A percentile compares a stretch with the other conserved stretches of the same genome.
These are phyloP conservation scores for Suillus ampliporus DNA, from an alignment of 768 basidiomycete species.

Conservation along the genomic window DNA sequence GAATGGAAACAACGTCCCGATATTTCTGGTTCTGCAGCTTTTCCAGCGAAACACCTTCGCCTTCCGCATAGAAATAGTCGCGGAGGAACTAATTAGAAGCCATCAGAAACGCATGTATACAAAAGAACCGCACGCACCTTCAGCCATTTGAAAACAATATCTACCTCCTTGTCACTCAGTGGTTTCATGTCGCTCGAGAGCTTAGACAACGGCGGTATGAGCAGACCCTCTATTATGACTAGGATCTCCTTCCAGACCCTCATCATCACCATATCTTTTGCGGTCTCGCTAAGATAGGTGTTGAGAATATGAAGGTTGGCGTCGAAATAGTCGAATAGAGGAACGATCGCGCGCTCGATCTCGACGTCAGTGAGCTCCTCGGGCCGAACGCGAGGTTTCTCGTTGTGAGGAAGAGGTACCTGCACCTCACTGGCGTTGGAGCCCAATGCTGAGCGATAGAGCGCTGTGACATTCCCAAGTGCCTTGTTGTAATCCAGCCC, in stretches of 20 bases:
- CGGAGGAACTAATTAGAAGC: conserved; percentile 71
- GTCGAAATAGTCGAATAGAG: conserved; percentile 96
- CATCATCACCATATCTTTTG: conserved; percentile 91
- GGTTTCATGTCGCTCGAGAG: conserved; percentile 89
- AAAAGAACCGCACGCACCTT: conserved; percentile 61
- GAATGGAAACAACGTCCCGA: conserved; percentile 86
- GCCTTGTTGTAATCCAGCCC: conserved; percentile 89
- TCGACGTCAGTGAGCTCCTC: conserved; percentile 91
- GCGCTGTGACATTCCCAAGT: conserved; percentile 77
- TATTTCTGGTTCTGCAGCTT: conserved; percentile 93
- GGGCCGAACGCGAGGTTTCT: conserved; percentile 79
- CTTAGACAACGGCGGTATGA: conserved; percentile 91
- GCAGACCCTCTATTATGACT: conserved; percentile 80
- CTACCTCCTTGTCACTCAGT: conserved; percentile 93
- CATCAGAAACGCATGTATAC: neutral
- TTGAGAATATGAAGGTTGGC: conserved; percentile 91
- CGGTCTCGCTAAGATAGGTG: conserved; percentile 80
- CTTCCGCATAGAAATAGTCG: conserved; percentile 94
- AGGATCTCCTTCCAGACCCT: conserved; percentile 97
- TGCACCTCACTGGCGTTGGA: conserved; percentile 71
- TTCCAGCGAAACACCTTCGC: conserved; percentile 88
- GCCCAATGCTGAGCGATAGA: conserved; percentile 82
- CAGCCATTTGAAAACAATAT: conserved; percentile 98
- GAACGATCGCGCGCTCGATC: conserved; percentile 90
- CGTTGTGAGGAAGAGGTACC: conserved; percentile 72